Percentiles rank a stretch among this genome's conserved stretches.
phyloP scores from a whole-genome alignment of 192 early-diverging fungal species.

The Gamsiella multidivaricata region DNA sequence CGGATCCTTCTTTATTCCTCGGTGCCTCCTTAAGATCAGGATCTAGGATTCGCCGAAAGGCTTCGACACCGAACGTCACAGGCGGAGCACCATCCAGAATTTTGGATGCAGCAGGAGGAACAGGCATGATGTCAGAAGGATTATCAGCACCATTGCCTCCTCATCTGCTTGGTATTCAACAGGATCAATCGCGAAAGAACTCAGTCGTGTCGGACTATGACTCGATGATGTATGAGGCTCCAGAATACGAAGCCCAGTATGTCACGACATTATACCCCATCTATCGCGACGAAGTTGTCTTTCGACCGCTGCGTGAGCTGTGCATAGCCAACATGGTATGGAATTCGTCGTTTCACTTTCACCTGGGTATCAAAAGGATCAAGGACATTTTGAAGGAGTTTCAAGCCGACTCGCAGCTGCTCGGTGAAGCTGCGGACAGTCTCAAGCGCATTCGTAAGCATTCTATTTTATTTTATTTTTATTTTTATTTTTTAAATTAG shows the following conservation, averaged over 20 bases:
- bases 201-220: conserved; percentile 51
- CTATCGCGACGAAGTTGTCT: conserved; percentile 47
- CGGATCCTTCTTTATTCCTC: conserved; percentile 37
- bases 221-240: conserved; percentile 34
- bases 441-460: conserved; percentile 41
- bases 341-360: conserved; percentile 53
- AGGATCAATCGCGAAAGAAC: conserved; percentile 46
- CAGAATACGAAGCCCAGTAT: conserved; percentile 50
- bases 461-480: not conserved
- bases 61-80: conserved; percentile 26
- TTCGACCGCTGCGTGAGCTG: conserved; percentile 44
- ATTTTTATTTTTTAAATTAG: not conserved
- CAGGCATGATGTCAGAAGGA: conserved; percentile 1
- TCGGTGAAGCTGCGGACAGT: conserved; percentile 30
- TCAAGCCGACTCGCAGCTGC: conserved; percentile 26
- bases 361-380: conserved; percentile 44
- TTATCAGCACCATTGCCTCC: conserved; percentile 21
- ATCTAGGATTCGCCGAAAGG: conserved; percentile 38
- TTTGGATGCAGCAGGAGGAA: conserved; percentile 13
- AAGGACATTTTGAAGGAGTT: conserved; percentile 49
- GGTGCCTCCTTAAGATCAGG: conserved; percentile 31
- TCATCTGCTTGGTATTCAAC: conserved; percentile 31
- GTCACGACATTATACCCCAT: conserved; percentile 48
- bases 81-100: conserved; percentile 17
- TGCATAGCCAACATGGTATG: conserved; percentile 51